Evolutionary conservation across 257 asterid species (phyloP).

Genomic region (Solanum pinnatisectum): DNA sequence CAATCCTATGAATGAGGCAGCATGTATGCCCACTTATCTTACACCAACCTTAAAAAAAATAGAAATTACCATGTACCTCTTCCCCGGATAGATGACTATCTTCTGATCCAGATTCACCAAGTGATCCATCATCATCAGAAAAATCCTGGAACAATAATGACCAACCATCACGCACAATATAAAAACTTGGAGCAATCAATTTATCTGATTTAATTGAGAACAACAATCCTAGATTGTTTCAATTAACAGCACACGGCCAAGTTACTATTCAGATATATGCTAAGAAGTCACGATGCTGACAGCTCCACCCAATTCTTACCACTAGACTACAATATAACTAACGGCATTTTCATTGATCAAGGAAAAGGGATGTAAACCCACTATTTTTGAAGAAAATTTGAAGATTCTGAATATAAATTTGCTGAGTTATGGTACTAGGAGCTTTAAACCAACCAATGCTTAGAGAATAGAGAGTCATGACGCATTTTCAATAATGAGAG

Average conservation of each 20-base stretch:
- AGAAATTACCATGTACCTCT: conserved; percentile 43
- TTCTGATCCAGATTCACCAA: conserved; percentile 36
- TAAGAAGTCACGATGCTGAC: background rate
- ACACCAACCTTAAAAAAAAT: background rate
- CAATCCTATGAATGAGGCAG: background rate
- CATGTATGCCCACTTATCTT: background rate
- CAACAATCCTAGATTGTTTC: background rate
- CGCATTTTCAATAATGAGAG: background rate
- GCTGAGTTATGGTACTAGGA: background rate
- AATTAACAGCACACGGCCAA: background rate
- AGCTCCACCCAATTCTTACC: background rate
- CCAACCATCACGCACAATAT: background rate
- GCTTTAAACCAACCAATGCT: background rate
- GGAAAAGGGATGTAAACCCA: background rate
- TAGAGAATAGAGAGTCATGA: background rate
- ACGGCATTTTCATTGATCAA: background rate
- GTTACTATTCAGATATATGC: background rate
- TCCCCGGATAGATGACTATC: conserved; percentile 28
- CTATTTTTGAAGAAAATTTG: background rate
- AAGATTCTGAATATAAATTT: background rate
- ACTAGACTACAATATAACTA: background rate
- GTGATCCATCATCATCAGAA: conserved; percentile 32
- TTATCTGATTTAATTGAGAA: background rate
- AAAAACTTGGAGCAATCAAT: background rate
- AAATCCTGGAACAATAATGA: conserved; percentile 26